A percentile compares a stretch with the other conserved stretches of the same genome.
phyloP scores from a whole-genome alignment of 352 stramenopile genomes.

The Phytopythium sindhum region DNA sequence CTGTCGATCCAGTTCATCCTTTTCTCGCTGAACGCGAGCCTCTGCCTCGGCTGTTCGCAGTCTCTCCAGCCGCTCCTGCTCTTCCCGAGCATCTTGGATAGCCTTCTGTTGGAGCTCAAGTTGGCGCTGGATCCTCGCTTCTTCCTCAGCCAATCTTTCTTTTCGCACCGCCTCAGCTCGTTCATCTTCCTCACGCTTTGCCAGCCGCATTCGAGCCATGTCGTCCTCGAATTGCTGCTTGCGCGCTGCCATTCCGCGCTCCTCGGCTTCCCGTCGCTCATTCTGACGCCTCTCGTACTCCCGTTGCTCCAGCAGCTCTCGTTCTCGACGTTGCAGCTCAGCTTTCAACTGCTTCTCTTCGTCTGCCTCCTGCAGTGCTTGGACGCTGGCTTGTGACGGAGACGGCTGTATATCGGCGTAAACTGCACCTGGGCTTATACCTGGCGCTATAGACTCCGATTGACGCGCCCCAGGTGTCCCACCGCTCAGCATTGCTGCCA shows the following conservation, averaged over 20 bases:
- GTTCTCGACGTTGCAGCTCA: conserved; percentile 38
- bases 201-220: conserved; percentile 28
- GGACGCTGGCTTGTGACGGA: background rate
- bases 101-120: conserved; percentile 30
- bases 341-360: conserved; percentile 20
- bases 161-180: conserved; percentile 22
- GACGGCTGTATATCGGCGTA: background rate
- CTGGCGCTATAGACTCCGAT: background rate
- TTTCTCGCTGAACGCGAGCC: conserved; percentile 1
- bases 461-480: background rate
- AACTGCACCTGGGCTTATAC: background rate
- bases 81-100: conserved; percentile 24
- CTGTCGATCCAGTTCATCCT: conserved; percentile 8
- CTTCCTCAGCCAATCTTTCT: conserved; percentile 22
- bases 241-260: conserved; percentile 29
- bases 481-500: conserved; percentile 18
- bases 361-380: background rate
- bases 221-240: conserved; percentile 44
- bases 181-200: conserved; percentile 36
- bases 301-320: conserved; percentile 43
- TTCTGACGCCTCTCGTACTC: conserved; percentile 43
- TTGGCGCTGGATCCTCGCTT: conserved; percentile 29
- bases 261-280: conserved; percentile 34
- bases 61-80: conserved; percentile 26
- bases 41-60: conserved; percentile 15